A percentile compares a stretch with the other conserved stretches of the same genome.
Evolutionary conservation across 495 filamentous ascomycete genomes (phyloP).

Genomic region (Filosporella fistucella): DNA sequence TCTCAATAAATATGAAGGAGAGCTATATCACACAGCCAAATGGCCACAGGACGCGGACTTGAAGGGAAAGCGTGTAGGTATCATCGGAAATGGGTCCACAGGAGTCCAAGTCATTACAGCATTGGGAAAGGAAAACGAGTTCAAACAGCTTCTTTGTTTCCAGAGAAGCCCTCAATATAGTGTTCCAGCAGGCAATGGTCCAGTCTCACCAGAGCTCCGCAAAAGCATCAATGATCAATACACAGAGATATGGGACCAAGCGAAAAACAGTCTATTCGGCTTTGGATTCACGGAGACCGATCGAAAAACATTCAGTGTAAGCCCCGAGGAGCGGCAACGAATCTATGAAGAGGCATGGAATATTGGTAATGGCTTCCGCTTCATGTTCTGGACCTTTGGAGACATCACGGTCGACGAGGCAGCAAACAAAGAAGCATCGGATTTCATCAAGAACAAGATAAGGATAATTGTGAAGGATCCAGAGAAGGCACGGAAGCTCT

Average conservation of each 20-base stretch:
- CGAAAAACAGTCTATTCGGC: background rate
- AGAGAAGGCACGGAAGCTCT: background rate
- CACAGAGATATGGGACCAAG: background rate
- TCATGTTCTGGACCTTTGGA: conserved; percentile 7
- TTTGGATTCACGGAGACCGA: conserved; percentile 5
- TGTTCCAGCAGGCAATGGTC: conserved; percentile 3
- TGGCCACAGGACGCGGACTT: conserved; percentile 42
- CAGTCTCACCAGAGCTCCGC: background rate
- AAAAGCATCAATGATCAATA: conserved; percentile 4
- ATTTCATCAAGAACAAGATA: conserved; percentile 10
- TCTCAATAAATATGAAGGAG: conserved; percentile 47
- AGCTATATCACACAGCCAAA: conserved; percentile 46
- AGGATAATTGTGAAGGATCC: background rate
- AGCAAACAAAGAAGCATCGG: conserved; percentile 7
- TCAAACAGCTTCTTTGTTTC: conserved; percentile 57
- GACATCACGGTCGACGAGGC: conserved; percentile 6
- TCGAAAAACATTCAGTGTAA: too few relatives aligned
- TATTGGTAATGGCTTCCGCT: conserved; percentile 6
- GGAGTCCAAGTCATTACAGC: conserved; percentile 44
- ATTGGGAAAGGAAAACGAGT: conserved; percentile 26
- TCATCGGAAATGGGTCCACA: conserved; percentile 51
- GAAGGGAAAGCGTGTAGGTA: conserved; percentile 43
- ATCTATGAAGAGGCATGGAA: conserved; percentile 4
- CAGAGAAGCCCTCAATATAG: conserved; percentile 40
- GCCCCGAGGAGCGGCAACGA: conserved; percentile 1